Evolutionary conservation across 2,329 filamentous ascomycete species (phyloP).

Genomic region (Diplodia mutila): DNA sequence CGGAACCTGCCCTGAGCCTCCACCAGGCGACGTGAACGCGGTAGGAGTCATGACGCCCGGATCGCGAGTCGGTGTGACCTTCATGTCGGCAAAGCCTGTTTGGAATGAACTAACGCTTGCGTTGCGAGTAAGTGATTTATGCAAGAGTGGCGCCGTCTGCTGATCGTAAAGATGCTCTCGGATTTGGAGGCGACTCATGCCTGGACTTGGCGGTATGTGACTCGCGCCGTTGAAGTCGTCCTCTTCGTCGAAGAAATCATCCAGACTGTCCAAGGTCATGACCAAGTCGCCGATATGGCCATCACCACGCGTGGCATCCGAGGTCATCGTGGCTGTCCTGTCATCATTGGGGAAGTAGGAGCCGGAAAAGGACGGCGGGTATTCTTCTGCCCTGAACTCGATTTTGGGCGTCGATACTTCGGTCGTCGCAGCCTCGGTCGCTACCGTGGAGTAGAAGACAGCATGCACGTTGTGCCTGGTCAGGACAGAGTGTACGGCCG

Average conservation of each 20-base stretch:
- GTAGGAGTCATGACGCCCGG: constrained; percentile 61
- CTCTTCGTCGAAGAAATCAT: constrained; percentile 59
- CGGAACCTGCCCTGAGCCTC: constrained; percentile 28
- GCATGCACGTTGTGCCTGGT: constrained; percentile 93
- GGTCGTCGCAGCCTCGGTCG: constrained; percentile 52
- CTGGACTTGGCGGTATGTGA: constrained; percentile 39
- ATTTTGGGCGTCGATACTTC: constrained; percentile 78
- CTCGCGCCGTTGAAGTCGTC: constrained; percentile 42
- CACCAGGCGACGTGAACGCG: constrained; percentile 50
- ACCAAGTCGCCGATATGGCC: constrained; percentile 82
- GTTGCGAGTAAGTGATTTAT: constrained; percentile 75
- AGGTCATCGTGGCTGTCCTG: constrained; percentile 89
- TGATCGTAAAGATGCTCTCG: constrained; percentile 88
- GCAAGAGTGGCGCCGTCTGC: constrained; percentile 85
- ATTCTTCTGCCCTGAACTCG: constrained; percentile 90
- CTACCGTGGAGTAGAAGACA: constrained; percentile 89
- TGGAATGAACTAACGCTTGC: constrained; percentile 78
- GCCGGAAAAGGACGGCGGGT: constrained; percentile 57
- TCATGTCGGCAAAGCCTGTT: constrained; percentile 79
- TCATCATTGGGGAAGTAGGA: constrained; percentile 70
- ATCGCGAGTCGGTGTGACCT: constrained; percentile 60
- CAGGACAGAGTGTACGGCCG: constrained; percentile 82
- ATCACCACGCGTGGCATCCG: constrained; percentile 75
- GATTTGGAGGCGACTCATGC: constrained; percentile 60
- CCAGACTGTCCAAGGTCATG: constrained; percentile 58